Percentiles rank a stretch among this genome's conserved stretches.
phyloP scores from a whole-genome alignment of 2,329 filamentous ascomycete species.

The Pseudogymnoascus sp. region DNA sequence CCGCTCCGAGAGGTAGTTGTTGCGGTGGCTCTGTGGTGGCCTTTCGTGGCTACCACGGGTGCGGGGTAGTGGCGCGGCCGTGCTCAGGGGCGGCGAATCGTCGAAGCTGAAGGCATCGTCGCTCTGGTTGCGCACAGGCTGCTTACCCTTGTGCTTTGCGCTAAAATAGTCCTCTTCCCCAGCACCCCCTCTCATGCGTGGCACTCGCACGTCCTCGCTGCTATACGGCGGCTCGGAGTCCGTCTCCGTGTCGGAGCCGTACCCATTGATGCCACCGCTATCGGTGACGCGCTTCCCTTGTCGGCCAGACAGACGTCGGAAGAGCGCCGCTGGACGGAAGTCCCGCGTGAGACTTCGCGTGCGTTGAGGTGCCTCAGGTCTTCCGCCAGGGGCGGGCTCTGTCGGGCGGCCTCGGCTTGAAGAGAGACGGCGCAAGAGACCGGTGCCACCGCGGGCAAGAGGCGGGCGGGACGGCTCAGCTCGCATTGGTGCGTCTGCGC shows the following conservation, averaged over 20 bases:
- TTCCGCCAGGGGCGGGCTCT: constrained; percentile 33
- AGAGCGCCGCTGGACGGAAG: constrained; percentile 36
- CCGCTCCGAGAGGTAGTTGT: not conserved
- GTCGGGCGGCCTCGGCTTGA: constrained; percentile 11
- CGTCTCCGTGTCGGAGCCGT: constrained; percentile 40
- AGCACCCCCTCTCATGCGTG: constrained; percentile 34
- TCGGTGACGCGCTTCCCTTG: constrained; percentile 30
- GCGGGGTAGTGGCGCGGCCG: not conserved
- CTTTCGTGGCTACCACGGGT: not conserved
- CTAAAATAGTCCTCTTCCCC: constrained; percentile 48
- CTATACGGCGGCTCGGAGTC: constrained; percentile 23
- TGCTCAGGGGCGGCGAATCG: not conserved
- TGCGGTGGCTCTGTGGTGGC: not conserved
- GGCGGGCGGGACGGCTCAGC: not conserved
- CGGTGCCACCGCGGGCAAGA: not conserved
- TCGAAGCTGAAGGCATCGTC: not conserved
- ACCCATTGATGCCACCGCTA: constrained; percentile 49
- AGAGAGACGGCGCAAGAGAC: constrained; percentile 10
- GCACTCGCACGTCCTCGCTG: constrained; percentile 19
- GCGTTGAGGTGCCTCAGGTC: constrained; percentile 40
- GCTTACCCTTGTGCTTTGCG: not conserved
- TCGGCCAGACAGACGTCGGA: constrained; percentile 41
- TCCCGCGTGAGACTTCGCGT: constrained; percentile 56
- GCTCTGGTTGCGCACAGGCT: not conserved
- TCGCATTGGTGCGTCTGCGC: constrained; percentile 19